Conservation (phyloP, 1,139 yeast genomes). For the Yamadazyma buinensis region DNA sequence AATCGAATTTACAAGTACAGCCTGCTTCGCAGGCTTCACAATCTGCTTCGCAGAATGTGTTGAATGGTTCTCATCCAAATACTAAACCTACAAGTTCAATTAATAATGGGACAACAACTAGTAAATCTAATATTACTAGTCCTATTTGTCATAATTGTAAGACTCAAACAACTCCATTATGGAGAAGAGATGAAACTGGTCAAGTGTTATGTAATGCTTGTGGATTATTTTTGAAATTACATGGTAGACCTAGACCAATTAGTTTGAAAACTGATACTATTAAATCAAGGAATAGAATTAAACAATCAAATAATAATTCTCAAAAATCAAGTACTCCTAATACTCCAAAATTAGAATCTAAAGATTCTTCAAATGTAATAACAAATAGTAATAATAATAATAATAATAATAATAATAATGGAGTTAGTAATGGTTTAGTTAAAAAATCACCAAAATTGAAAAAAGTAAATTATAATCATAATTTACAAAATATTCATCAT, state of each 20-base stretch:
- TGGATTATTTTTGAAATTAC: constrained; percentile 85
- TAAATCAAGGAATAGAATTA: constrained; percentile 81
- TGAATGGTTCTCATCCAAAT: constrained; percentile 32
- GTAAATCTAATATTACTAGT: constrained; percentile 49
- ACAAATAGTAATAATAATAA: background rate
- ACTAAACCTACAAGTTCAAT: constrained; percentile 46
- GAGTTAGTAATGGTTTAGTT: background rate
- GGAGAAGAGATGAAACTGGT: constrained; percentile 94
- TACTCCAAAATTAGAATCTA: constrained; percentile 44
- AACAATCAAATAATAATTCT: constrained; percentile 27
- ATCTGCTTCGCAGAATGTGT: no score
- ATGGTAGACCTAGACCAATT: constrained; percentile 90
- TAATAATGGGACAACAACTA: constrained; percentile 42
- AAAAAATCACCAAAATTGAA: constrained; percentile 34
- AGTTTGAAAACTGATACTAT: constrained; percentile 88
- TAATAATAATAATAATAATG: background rate
- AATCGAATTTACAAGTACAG: no score
- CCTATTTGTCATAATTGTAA: constrained; percentile 88
- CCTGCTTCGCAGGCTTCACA: no score
- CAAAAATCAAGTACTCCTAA: constrained; percentile 34
- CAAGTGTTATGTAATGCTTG: constrained; percentile 94
- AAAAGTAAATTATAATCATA: constrained; percentile 12
- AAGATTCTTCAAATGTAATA: constrained; percentile 17
- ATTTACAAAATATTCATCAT: constrained; percentile 18
- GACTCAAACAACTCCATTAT: constrained; percentile 88